phyloP scores from a whole-genome alignment of 306 rosid genomes.

The Psophocarpus tetragonolobus region DNA sequence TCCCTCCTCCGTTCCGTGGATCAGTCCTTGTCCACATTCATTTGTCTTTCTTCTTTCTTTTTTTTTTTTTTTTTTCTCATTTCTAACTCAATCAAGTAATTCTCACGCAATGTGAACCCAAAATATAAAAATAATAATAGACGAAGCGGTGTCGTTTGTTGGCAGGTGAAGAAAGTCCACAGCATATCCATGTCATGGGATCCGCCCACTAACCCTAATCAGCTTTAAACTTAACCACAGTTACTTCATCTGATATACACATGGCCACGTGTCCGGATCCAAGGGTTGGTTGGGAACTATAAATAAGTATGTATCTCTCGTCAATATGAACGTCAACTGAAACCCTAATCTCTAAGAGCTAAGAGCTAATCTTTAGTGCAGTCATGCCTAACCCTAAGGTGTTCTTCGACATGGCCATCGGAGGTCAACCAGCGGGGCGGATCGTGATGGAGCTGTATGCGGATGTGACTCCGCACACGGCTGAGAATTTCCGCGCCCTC shows the following conservation, averaged over 20 bases:
- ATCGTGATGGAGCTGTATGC: not conserved
- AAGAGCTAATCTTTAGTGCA: no score
- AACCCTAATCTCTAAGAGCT: slow-evolving; percentile 29
- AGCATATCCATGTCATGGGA: slow-evolving; percentile 46
- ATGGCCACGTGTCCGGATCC: slow-evolving; percentile 52
- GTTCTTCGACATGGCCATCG: not conserved
- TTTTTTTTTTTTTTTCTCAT: no score
- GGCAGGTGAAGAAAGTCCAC: not conserved
- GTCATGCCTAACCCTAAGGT: not conserved
- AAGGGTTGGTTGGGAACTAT: slow-evolving; percentile 45
- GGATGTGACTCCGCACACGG: not conserved
- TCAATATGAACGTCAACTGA: not conserved
- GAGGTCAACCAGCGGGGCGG: not conserved
- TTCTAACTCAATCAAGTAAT: not conserved
- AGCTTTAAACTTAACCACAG: slow-evolving; percentile 47
- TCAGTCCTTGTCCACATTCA: slow-evolving; percentile 20
- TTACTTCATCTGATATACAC: not conserved
- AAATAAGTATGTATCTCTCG: slow-evolving; percentile 16
- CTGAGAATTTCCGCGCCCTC: not conserved
- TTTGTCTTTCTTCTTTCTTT: not conserved
- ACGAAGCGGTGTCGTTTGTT: slow-evolving; percentile 46
- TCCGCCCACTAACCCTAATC: slow-evolving; percentile 53
- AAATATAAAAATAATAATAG: not conserved
- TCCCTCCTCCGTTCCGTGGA: not conserved
- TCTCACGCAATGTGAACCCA: slow-evolving; percentile 29